phyloP scores from a whole-genome alignment of 345 rosid genomes.

The Eucalyptus virginea region DNA sequence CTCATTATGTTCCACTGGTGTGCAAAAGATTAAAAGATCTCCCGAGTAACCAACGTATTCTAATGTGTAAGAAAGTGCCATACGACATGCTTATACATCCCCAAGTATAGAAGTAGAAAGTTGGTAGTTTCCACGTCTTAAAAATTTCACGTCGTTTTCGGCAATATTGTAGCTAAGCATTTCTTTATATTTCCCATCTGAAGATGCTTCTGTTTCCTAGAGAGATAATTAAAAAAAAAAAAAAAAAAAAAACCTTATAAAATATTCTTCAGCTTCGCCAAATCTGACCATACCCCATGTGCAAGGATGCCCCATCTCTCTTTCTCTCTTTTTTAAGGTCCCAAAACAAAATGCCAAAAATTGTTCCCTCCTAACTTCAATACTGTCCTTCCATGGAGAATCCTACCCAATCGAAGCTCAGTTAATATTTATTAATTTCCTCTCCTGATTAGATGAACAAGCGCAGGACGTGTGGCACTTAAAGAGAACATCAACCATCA shows the following conservation, averaged over 20 bases:
- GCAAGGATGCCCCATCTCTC: constrained; percentile 35
- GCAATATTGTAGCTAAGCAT: not conserved
- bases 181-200: not conserved
- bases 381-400: not conserved
- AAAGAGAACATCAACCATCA: not conserved
- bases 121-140: not conserved
- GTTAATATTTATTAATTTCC: not conserved
- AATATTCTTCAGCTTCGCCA: not conserved
- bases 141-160: not conserved
- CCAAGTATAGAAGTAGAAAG: not conserved
- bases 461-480: not conserved
- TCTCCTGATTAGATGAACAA: not conserved
- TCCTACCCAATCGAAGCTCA: not conserved
- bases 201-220: constrained; percentile 14
- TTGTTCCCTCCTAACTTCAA: not conserved
- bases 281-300: constrained; percentile 29
- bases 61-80: not conserved
- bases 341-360: constrained; percentile 13
- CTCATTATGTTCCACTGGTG: not conserved
- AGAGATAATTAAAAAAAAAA: not conserved
- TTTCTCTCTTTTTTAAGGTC: not conserved
- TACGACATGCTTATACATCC: not conserved
- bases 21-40: not conserved
- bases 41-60: not conserved
- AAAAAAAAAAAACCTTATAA: not conserved